Evolutionary conservation across 1,139 yeast species (phyloP), one percentile per base, ranked within the genome.

Genomic region (Nakaseomyces kungkrabaensis): DNA sequence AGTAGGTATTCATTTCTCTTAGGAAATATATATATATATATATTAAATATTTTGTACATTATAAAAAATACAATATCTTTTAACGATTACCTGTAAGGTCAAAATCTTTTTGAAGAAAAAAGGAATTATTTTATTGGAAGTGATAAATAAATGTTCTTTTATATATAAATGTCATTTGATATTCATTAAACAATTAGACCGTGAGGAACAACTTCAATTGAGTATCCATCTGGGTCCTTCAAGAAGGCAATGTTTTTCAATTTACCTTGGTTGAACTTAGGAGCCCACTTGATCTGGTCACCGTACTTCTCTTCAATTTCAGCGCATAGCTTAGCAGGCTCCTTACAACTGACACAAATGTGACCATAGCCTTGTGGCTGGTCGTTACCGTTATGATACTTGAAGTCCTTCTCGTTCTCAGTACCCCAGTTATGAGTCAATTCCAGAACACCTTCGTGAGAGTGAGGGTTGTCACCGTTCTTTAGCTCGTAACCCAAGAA

Each of bases 381-480:
- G 24, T 81, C 82, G 67, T 89, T 88, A 51, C 96, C 95, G 57
- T 82, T 85, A 68, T 90, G 95, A 69, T 92, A 92, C 49, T 72
- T 67, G 70, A 88, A 86, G 11, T 75, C 74, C 10, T 77, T 74
- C 55, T 90, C 96, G 29, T 72, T 63, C 65, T 92, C 98, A 17
- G 97, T 86, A 31, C 97, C 98, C 82, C 88, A 89, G 70, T 92
- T 92, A 72, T 88, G 94, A 45, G 97, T 90, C 63, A 92, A 74
- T 69, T 92, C 98, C 49, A 92, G 69, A 8, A 92, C 68, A 27
- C 92, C 83, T 65, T 86, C 86, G 44, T 59, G 59, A 3, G 63
- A 56, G 47, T 69, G 51, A 25, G 73, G 66, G 43, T 56, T 51
- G 37, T 75, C 72, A 47, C 67, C 72, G 0, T 54, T 59, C 5